Evolutionary conservation across 75 land plant genomes (phyloP).

Genomic region (Ceratopteris richardii): DNA sequence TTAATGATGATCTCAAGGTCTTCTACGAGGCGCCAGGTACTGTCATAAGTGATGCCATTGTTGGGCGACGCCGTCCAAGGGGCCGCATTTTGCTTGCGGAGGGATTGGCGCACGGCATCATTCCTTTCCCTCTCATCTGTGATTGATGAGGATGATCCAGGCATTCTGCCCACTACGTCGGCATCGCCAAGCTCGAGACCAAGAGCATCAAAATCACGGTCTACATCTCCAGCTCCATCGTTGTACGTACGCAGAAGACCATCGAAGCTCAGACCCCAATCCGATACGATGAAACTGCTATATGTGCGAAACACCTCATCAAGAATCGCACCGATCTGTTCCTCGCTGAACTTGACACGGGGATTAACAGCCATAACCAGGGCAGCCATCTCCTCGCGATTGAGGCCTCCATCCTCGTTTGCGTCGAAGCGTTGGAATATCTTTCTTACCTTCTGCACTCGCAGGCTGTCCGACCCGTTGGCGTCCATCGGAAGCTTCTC

Average conservation of each 20-base stretch:
- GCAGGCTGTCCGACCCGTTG: neutral
- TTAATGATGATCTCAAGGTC: conserved; percentile 21
- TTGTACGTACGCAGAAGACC: conserved; percentile 28
- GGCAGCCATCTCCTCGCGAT: conserved; percentile 30
- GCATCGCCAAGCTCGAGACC: conserved; percentile 18
- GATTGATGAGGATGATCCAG: conserved; percentile 9
- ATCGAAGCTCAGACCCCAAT: conserved; percentile 27
- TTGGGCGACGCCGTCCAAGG: conserved; percentile 34
- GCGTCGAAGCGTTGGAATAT: conserved; percentile 33
- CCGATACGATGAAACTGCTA: conserved; percentile 22
- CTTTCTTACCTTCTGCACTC: conserved; percentile 27
- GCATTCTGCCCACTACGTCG: too few relatives aligned
- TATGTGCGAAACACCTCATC: conserved; percentile 36
- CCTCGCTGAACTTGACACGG: conserved; percentile 31
- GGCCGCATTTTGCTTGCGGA: conserved; percentile 14
- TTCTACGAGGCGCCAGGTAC: conserved; percentile 28
- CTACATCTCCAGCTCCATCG: conserved; percentile 38
- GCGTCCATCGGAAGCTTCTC: too few relatives aligned
- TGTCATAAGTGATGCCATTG: conserved; percentile 32
- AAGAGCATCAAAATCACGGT: conserved; percentile 37
- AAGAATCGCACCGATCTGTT: conserved; percentile 32
- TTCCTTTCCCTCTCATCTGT: conserved; percentile 12
- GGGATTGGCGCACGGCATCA: neutral
- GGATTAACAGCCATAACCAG: conserved; percentile 36
- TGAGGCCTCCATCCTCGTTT: conserved; percentile 28